Percentiles rank a stretch among this genome's conserved stretches.
phyloP scores from a whole-genome alignment of 495 filamentous ascomycete genomes.

The Cladorrhinum samala region DNA sequence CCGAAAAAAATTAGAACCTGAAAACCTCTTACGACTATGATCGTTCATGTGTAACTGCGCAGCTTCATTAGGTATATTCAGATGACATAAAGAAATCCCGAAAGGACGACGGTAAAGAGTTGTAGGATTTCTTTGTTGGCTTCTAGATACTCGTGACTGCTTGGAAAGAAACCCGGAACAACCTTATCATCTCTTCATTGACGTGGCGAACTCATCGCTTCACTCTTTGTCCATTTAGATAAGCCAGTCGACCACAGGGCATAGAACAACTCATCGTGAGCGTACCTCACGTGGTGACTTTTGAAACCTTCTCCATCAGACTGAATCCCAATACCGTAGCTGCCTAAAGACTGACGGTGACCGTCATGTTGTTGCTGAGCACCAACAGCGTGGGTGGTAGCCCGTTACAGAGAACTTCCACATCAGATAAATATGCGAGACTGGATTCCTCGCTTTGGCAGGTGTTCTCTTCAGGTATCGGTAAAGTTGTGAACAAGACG shows the following conservation, averaged over 20 bases:
- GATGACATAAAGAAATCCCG: neutral
- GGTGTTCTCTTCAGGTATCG: conserved; percentile 70
- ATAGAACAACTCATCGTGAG: too few species aligned
- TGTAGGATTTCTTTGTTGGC: neutral
- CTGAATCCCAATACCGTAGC: neutral
- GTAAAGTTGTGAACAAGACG: conserved; percentile 76
- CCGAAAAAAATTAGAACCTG: too few species aligned
- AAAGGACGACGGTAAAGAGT: neutral
- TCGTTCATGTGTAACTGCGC: neutral
- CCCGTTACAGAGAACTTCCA: conserved; percentile 67
- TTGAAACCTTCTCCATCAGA: neutral
- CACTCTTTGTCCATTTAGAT: neutral
- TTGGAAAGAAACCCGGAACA: too few species aligned
- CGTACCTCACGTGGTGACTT: too few species aligned
- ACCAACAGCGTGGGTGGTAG: conserved; percentile 67
- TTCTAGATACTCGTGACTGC: neutral
- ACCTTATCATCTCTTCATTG: neutral
- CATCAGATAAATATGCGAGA: conserved; percentile 64
- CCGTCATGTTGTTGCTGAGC: conserved; percentile 87
- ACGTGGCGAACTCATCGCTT: neutral
- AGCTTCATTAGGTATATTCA: neutral
- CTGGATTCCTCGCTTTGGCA: conserved; percentile 62
- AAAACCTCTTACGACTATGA: neutral
- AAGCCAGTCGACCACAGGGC: too few species aligned
- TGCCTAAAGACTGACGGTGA: conserved; percentile 69